These are phyloP conservation scores for Phytopythium delawarense DNA, from an alignment of 352 stramenopile genomes.

Conservation along the genomic window DNA sequence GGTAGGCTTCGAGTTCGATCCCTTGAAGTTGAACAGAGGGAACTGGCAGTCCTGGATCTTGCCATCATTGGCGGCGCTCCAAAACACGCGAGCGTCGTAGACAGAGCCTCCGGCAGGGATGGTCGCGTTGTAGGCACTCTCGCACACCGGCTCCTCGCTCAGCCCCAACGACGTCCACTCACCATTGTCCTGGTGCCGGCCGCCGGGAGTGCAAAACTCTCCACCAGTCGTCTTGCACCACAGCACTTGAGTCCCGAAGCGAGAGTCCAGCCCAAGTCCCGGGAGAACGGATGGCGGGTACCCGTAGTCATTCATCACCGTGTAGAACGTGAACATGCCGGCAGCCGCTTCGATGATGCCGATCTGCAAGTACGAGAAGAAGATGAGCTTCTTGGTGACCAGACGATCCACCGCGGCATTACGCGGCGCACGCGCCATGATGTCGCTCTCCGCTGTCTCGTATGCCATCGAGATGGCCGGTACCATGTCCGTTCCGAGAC, in stretches of 20 bases:
- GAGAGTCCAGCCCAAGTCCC: conserved; percentile 44
- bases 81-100: conserved; percentile 51
- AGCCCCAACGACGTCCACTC: conserved; percentile 16
- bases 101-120: conserved; percentile 24
- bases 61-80: conserved; percentile 35
- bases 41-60: conserved; percentile 61
- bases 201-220: conserved; percentile 42
- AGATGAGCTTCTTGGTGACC: conserved; percentile 89
- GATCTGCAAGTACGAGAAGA: conserved; percentile 85
- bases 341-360: conserved; percentile 85
- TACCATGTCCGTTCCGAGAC: conserved; percentile 91
- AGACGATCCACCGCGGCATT: conserved; percentile 82
- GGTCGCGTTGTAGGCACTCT: conserved; percentile 22
- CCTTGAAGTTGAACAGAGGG: conserved; percentile 52
- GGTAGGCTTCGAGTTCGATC: conserved; percentile 13
- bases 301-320: conserved; percentile 87
- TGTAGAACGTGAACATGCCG: conserved; percentile 88
- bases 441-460: conserved; percentile 83
- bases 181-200: conserved; percentile 20
- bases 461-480: conserved; percentile 92
- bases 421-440: conserved; percentile 79
- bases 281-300: conserved; percentile 61
- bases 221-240: conserved; percentile 72
- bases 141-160: conserved; percentile 15
- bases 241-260: conserved; percentile 64